Evolutionary conservation across 371 early-diverging fungal genomes (phyloP), one percentile per base, ranked within the genome.

Genomic region (Homolaphlyctis polyrhiza): DNA sequence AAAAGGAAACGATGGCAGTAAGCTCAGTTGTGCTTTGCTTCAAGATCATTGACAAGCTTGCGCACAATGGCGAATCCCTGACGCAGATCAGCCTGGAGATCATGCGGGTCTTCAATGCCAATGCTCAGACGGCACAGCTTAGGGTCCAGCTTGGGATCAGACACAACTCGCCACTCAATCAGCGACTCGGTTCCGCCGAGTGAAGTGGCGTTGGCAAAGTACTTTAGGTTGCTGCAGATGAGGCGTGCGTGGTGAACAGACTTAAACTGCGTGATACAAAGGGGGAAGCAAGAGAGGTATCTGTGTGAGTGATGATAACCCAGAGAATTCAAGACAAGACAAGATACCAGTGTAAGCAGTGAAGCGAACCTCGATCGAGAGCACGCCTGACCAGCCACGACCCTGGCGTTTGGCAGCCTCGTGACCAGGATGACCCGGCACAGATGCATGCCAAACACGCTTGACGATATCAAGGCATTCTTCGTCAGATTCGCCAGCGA

Each of bases 121-220:
- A 89, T 72, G 49, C 81, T 81, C 21, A 89, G 66, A 4, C 90
- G 75, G 34, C 86, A 67, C 35, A 87, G 58, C 25, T 70, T 65
- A 1, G 80, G 81, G 25, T 71, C 67, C 8, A 82, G 70, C n/a
- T 68, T 68, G 16, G 63, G 35, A 48, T 85, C 87, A 13, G 71
- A 57, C 2, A 67, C 73, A 25, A 71, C 69, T 33, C 87, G 70
- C 86, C 86, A 84, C 49, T 87, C 87, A 39, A 77, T 76, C 60
- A 86, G 66, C 18, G 81, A 75, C 68, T 87, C 85, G n/a, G 79
- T 78, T 14, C 86, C 86, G 63, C 90, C 90, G 18, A 90, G 71
- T 4, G 81, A 80, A 8, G 86, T 87, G 14, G 90, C 87, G 54
- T 75, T 72, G 1, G 35, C 43, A 30, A 65, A 34, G 35, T 70